Evolutionary conservation across 2,329 filamentous ascomycete genomes (phyloP).

Genomic region (Epicoccum nigrum): DNA sequence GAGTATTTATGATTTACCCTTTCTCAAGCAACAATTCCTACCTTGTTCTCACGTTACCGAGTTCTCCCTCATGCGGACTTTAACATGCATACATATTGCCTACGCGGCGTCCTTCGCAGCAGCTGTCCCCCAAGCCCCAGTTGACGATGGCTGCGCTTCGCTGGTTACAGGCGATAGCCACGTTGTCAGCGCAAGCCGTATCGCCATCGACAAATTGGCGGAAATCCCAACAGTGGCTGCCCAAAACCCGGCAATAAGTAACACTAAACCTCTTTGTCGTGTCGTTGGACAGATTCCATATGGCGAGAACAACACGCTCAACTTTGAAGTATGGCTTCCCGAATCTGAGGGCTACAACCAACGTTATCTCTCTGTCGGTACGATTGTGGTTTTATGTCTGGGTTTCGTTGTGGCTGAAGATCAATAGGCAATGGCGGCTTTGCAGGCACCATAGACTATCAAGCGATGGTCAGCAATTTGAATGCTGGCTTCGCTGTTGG

Average conservation of each 20-base stretch:
- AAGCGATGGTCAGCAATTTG: not conserved
- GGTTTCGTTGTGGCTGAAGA: too few species aligned
- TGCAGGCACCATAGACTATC: not conserved
- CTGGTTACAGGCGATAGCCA: not conserved
- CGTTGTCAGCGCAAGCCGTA: not conserved
- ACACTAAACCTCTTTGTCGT: not conserved
- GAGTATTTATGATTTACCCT: too few species aligned
- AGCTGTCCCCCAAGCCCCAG: too few species aligned
- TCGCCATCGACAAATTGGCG: not conserved
- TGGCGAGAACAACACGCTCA: not conserved
- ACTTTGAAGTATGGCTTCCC: slow-evolving; percentile 1
- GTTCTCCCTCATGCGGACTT: too few species aligned
- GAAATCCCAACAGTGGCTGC: not conserved
- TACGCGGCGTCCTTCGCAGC: not conserved
- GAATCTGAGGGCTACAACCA: not conserved
- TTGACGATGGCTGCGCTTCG: not conserved
- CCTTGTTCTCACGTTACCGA: too few species aligned
- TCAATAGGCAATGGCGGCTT: not conserved
- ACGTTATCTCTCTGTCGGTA: slow-evolving; percentile 1
- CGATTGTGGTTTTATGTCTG: not conserved
- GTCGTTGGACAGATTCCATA: not conserved
- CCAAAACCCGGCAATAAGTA: not conserved
- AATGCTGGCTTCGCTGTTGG: not conserved
- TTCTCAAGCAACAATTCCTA: too few species aligned
- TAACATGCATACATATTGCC: too few species aligned